Conservation (phyloP, 768 basidiomycete species). For the Asterophora parasitica region DNA sequence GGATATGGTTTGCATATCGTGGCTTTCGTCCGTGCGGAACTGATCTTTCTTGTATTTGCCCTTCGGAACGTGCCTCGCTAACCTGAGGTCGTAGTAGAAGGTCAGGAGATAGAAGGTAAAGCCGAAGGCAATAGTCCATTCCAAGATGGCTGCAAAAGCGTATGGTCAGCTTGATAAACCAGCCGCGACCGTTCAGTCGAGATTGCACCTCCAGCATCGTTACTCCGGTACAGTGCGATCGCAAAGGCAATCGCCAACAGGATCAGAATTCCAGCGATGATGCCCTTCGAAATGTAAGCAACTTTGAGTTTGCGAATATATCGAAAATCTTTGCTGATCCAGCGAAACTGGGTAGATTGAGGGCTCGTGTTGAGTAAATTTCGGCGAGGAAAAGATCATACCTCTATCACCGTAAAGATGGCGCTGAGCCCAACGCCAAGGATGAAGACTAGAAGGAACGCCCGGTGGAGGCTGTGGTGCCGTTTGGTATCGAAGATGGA, state of each 20-base stretch:
- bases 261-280: slow-evolving; percentile 56
- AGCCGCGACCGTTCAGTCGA: neutral
- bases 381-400: slow-evolving; percentile 14
- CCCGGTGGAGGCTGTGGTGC: slow-evolving; percentile 44
- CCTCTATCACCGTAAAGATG: slow-evolving; percentile 71
- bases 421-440: slow-evolving; percentile 67
- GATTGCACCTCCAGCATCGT: slow-evolving; percentile 46
- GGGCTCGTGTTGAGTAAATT: no score
- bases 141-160: slow-evolving; percentile 49
- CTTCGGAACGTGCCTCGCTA: slow-evolving; percentile 47
- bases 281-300: slow-evolving; percentile 59
- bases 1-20: neutral
- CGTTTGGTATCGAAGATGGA: slow-evolving; percentile 68
- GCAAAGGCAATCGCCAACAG: slow-evolving; percentile 61
- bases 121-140: slow-evolving; percentile 71
- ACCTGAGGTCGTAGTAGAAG: slow-evolving; percentile 67
- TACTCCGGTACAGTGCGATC: slow-evolving; percentile 38
- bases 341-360: slow-evolving; percentile 44
- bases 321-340: slow-evolving; percentile 55
- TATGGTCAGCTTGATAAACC: neutral
- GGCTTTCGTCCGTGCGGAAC: slow-evolving; percentile 13
- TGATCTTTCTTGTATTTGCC: slow-evolving; percentile 38
- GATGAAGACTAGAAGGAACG: slow-evolving; percentile 70
- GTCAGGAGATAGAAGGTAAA: slow-evolving; percentile 72
- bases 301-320: slow-evolving; percentile 39